Evolutionary conservation across 1,284 basidiomycete species (phyloP).

Genomic region (Sanghuangporus weigelae): DNA sequence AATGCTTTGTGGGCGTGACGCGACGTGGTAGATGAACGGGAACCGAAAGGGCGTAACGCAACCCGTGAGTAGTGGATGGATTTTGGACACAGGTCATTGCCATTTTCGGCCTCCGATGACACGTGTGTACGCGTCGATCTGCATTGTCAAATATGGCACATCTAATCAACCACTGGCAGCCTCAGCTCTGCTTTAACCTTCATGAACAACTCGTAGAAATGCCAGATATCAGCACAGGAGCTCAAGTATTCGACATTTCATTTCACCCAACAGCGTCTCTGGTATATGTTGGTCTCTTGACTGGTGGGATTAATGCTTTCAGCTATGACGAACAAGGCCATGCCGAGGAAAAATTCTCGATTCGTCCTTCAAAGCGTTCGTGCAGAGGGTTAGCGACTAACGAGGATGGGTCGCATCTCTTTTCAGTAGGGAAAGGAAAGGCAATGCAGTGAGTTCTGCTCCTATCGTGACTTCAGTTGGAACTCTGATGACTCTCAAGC

Average conservation of each 20-base stretch:
- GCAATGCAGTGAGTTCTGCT: slow-evolving; percentile 66
- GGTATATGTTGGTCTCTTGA: slow-evolving; percentile 77
- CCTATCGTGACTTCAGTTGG: background rate
- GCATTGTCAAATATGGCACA: background rate
- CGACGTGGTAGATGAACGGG: background rate
- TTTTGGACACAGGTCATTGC: background rate
- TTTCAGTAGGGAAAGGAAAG: slow-evolving; percentile 82
- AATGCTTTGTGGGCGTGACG: background rate
- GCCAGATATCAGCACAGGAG: slow-evolving; percentile 68
- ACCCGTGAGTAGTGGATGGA: background rate
- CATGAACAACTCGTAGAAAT: slow-evolving; percentile 31
- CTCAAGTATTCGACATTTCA: slow-evolving; percentile 84
- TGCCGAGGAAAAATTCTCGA: slow-evolving; percentile 44
- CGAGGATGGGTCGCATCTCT: slow-evolving; percentile 62
- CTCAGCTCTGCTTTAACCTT: background rate
- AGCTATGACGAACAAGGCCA: slow-evolving; percentile 66
- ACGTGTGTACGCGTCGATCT: background rate
- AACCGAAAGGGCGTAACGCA: background rate
- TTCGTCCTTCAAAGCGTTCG: slow-evolving; percentile 68
- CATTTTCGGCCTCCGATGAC: too few species aligned
- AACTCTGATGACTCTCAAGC: slow-evolving; percentile 31
- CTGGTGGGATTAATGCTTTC: slow-evolving; percentile 80
- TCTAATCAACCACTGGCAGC: background rate
- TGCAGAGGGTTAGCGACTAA: slow-evolving; percentile 68
- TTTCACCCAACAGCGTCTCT: slow-evolving; percentile 74